A percentile compares a stretch with the other conserved stretches of the same genome.
Conservation (phyloP, 345 rosid species). For the Viola odorata region DNA sequence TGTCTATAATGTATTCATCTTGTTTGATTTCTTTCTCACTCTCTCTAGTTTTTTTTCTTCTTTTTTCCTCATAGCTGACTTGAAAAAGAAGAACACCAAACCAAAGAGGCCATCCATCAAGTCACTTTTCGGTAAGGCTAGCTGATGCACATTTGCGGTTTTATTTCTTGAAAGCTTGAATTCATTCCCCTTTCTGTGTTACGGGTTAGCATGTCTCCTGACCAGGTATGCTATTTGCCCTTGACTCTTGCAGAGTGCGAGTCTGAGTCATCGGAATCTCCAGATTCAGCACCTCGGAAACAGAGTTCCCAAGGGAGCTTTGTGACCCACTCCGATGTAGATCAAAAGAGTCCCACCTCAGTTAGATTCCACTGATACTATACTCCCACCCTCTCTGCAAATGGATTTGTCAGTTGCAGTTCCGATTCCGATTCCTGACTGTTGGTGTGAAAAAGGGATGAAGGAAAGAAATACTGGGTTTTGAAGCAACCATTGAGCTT, state of each 20-base stretch:
- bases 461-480: constrained; percentile 6
- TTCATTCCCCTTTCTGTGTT: background rate
- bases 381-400: background rate
- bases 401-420: background rate
- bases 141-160: background rate
- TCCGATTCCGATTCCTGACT: background rate
- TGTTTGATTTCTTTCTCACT: constrained; percentile 6
- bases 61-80: constrained; percentile 42
- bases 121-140: constrained; percentile 72
- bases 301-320: constrained; percentile 44
- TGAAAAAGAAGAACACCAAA: constrained; percentile 68
- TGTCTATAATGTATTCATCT: background rate
- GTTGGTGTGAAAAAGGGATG: background rate
- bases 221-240: no score
- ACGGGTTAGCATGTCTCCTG: background rate
- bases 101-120: constrained; percentile 64
- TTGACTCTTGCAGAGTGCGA: constrained; percentile 40
- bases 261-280: constrained; percentile 44
- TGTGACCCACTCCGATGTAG: constrained; percentile 37
- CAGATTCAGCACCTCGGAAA: constrained; percentile 21
- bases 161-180: background rate
- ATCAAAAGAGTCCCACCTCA: constrained; percentile 3
- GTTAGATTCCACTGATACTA: constrained; percentile 6
- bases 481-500: constrained; percentile 10
- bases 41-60: constrained; percentile 4